Evolutionary conservation across 768 basidiomycete species (phyloP).

Genomic region (Psilocybe tampanensis): DNA sequence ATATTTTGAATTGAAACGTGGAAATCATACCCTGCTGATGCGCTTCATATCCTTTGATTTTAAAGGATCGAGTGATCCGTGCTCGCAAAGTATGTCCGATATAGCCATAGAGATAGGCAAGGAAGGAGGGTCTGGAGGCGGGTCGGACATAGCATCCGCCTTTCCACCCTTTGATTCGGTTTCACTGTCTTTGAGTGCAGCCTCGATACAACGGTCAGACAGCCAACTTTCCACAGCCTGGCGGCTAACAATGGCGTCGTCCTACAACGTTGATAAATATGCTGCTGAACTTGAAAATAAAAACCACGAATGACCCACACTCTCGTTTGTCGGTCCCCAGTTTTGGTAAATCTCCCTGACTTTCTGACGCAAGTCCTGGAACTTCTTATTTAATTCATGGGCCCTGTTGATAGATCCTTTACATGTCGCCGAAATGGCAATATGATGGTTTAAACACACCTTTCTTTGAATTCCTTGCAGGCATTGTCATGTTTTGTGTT

Average conservation of each 20-base stretch:
- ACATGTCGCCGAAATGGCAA: not conserved
- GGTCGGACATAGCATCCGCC: not conserved
- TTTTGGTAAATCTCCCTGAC: conserved; percentile 62
- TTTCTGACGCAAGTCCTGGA: conserved; percentile 50
- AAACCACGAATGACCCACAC: conserved; percentile 46
- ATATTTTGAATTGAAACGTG: not conserved
- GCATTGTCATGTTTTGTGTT: conserved; percentile 59
- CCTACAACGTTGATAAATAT: conserved; percentile 29
- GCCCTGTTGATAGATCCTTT: conserved; percentile 36
- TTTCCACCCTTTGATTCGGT: not conserved
- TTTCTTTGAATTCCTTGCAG: conserved; percentile 49
- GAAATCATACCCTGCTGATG: conserved; percentile 49
- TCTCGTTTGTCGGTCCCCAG: conserved; percentile 55
- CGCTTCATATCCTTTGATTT: conserved; percentile 69
- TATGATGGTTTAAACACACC: conserved; percentile 34
- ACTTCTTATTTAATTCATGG: conserved; percentile 41
- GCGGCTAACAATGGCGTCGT: conserved; percentile 65
- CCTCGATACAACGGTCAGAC: conserved; percentile 38
- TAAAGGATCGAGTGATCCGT: conserved; percentile 61
- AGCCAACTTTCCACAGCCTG: conserved; percentile 66
- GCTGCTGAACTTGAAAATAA: not conserved
- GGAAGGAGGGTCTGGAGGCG: not conserved
- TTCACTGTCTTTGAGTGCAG: conserved; percentile 16
- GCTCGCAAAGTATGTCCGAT: conserved; percentile 60
- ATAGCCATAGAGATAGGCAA: conserved; percentile 26